A percentile compares a stretch with the other conserved stretches of the same genome.
These are phyloP conservation scores for Tricholoma matsutake DNA, from an alignment of 768 basidiomycete species.

Conservation along the genomic window DNA sequence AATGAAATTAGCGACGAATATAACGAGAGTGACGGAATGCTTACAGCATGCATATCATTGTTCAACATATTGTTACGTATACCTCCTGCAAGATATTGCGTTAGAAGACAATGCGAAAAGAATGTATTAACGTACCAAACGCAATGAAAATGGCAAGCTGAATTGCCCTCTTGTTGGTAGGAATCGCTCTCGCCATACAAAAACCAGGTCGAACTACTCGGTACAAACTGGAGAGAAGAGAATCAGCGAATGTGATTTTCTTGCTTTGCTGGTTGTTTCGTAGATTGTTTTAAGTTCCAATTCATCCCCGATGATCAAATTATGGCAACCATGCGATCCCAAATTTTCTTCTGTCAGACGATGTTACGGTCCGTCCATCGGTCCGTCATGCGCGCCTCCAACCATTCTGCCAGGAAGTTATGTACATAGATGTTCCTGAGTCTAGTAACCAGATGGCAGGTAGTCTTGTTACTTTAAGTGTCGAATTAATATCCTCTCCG, in stretches of 20 bases:
- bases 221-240: constrained; percentile 16
- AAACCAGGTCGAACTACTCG: background rate
- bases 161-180: constrained; percentile 62
- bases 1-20: background rate
- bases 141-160: constrained; percentile 68
- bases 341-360: constrained; percentile 16
- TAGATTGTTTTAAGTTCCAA: constrained; percentile 14
- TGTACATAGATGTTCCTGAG: no score
- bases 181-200: constrained; percentile 40
- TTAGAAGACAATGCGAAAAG: background rate
- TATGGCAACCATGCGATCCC: constrained; percentile 4
- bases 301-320: background rate
- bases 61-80: background rate
- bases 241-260: constrained; percentile 9
- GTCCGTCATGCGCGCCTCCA: constrained; percentile 5
- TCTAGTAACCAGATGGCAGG: background rate
- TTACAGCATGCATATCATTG: background rate
- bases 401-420: background rate
- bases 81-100: constrained; percentile 15
- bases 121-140: constrained; percentile 48
- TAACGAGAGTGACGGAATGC: background rate
- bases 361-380: constrained; percentile 18
- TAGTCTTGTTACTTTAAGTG: no score
- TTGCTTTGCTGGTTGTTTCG: no score
- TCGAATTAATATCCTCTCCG: no score